These are phyloP conservation scores for Yarrowia galli DNA, from an alignment of 1,139 yeast genomes.

Conservation along the genomic window DNA sequence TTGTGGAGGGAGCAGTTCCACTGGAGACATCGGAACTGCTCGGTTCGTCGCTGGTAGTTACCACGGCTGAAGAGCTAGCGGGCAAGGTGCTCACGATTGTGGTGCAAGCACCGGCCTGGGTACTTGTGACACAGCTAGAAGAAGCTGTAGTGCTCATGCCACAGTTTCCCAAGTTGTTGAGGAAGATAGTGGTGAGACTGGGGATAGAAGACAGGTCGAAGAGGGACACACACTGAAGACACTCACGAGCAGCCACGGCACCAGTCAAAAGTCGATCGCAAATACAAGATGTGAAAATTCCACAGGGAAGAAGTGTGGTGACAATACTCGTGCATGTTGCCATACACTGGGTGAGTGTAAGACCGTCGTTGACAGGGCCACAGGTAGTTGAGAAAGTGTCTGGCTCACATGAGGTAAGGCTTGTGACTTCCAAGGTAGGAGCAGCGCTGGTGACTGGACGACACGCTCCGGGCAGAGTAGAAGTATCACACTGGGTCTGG, in stretches of 20 bases:
- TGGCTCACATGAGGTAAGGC: background rate
- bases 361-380: background rate
- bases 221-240: conserved; percentile 9
- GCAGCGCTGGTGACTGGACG: background rate
- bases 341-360: conserved; percentile 21
- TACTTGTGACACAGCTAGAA: background rate
- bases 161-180: background rate
- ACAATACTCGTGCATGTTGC: conserved; percentile 11
- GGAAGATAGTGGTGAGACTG: background rate
- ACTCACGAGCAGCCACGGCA: background rate
- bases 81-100: conserved; percentile 9
- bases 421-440: background rate
- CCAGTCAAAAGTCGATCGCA: background rate
- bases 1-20: background rate
- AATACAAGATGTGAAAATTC: background rate
- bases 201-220: background rate
- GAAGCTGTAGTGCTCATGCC: background rate
- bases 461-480: conserved; percentile 8
- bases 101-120: background rate
- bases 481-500: conserved; percentile 18
- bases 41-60: background rate
- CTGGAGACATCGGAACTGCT: background rate
- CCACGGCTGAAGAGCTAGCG: background rate
- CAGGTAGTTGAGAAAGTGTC: background rate
- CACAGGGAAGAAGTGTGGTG: background rate